Percentiles rank a stretch among this genome's conserved stretches.
Evolutionary conservation across 805 yeast species (phyloP).

Genomic region (Lachancea thermotolerans): DNA sequence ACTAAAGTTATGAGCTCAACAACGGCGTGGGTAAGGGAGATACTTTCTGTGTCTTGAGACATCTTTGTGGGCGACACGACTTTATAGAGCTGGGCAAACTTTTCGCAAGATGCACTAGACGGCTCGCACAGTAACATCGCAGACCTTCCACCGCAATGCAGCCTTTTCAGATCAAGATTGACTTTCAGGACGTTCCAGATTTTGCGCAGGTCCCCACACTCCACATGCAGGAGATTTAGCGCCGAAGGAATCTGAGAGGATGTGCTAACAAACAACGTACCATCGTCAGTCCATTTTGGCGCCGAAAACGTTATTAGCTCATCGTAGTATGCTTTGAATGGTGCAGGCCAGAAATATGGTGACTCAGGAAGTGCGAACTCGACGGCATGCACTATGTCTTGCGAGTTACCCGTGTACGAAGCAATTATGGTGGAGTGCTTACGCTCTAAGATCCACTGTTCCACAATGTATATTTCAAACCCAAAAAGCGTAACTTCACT

Average conservation of each 20-base stretch:
- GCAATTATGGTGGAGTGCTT: constrained; percentile 61
- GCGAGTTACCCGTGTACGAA: constrained; percentile 76
- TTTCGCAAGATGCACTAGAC: constrained; percentile 71
- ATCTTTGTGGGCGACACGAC: constrained; percentile 26
- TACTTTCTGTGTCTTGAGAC: constrained; percentile 4
- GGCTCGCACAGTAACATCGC: constrained; percentile 65
- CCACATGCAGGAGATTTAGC: constrained; percentile 63
- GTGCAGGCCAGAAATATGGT: constrained; percentile 29
- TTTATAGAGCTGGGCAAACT: constrained; percentile 68
- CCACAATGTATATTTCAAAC: constrained; percentile 85
- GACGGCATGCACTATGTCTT: constrained; percentile 56
- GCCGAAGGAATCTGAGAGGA: constrained; percentile 74
- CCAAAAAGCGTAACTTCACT: constrained; percentile 54
- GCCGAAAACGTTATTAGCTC: constrained; percentile 62
- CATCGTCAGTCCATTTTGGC: constrained; percentile 55
- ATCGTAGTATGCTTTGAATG: constrained; percentile 52
- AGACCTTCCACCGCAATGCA: constrained; percentile 82
- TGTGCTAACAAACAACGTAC: constrained; percentile 71
- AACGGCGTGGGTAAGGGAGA: constrained; percentile 46
- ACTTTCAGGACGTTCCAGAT: constrained; percentile 56
- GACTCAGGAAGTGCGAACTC: constrained; percentile 45
- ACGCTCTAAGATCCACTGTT: constrained; percentile 86
- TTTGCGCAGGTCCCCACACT: constrained; percentile 47
- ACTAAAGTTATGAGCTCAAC: constrained; percentile 65
- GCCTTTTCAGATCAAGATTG: constrained; percentile 67